Evolutionary conservation across 768 basidiomycete genomes (phyloP).

Genomic region (Dioszegia aurantiaca): DNA sequence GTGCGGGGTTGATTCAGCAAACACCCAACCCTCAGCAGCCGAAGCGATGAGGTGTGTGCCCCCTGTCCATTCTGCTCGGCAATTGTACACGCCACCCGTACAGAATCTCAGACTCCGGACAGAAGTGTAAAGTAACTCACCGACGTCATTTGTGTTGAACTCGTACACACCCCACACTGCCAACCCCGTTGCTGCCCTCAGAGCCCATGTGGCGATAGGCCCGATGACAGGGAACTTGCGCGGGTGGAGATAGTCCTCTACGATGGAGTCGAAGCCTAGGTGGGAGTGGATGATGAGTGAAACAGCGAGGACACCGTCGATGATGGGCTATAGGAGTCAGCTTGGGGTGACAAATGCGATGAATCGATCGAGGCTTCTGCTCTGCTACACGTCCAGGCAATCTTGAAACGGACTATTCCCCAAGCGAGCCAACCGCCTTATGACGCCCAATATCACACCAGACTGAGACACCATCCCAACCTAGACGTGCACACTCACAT

Average conservation of each 20-base stretch:
- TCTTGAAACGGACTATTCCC: no score
- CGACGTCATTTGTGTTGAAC: conserved; percentile 98
- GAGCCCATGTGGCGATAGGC: conserved; percentile 66
- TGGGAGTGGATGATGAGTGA: conserved; percentile 91
- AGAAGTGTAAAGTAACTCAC: conserved; percentile 64
- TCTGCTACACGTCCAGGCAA: no score
- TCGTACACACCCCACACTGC: conserved; percentile 85
- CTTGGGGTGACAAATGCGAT: no score
- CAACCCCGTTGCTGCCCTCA: conserved; percentile 74
- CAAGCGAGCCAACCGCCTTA: no score
- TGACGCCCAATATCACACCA: background rate
- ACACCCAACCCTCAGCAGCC: no score
- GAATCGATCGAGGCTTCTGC: no score
- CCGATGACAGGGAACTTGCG: conserved; percentile 90
- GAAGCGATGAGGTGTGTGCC: no score
- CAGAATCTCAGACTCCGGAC: no score
- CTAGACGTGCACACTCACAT: conserved; percentile 53
- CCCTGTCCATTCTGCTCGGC: no score
- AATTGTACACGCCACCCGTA: no score
- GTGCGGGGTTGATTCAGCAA: no score
- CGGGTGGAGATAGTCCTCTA: conserved; percentile 86
- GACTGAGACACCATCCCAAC: background rate
- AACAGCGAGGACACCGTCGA: conserved; percentile 85
- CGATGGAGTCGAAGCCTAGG: conserved; percentile 69
- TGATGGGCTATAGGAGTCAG: conserved; percentile 58